These are phyloP conservation scores for Epichloe hybrida DNA, from an alignment of 2,329 filamentous ascomycete genomes.

Conservation along the genomic window DNA sequence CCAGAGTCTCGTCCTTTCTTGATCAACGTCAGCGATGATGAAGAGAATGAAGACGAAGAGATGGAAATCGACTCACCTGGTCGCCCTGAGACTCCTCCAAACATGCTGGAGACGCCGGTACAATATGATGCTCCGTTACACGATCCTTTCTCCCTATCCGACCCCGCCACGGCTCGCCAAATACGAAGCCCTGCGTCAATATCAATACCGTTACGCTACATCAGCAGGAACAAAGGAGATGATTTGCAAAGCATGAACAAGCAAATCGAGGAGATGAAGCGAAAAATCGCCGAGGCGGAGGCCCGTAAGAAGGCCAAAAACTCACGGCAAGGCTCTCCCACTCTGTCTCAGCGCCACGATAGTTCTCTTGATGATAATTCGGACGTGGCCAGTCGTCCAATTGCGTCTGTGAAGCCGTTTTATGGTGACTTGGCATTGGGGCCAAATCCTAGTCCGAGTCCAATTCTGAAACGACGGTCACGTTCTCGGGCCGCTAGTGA, in stretches of 20 bases:
- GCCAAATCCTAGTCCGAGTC: neutral
- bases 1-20: conserved; percentile 51
- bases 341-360: conserved; percentile 12
- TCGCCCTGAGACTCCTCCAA: conserved; percentile 24
- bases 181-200: conserved; percentile 25
- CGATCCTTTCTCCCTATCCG: conserved; percentile 30
- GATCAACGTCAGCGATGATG: conserved; percentile 71
- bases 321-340: conserved; percentile 19
- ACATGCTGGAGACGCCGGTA: conserved; percentile 17
- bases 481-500: conserved; percentile 23
- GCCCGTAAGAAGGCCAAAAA: conserved; percentile 35
- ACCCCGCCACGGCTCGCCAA: conserved; percentile 25
- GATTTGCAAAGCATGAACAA: conserved; percentile 39
- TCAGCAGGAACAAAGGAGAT: conserved; percentile 20
- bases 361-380: conserved; percentile 15
- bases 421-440: neutral
- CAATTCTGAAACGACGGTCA: conserved; percentile 9
- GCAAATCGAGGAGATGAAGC: conserved; percentile 47
- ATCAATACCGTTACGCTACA: conserved; percentile 24
- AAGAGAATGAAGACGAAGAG: conserved; percentile 48
- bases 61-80: conserved; percentile 46
- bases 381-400: conserved; percentile 6
- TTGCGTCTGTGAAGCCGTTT: neutral
- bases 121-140: conserved; percentile 26
- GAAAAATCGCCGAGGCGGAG: conserved; percentile 44